Evolutionary conservation across 164 flowering plant species (phyloP).

Genomic region (Magnolia sinica): DNA sequence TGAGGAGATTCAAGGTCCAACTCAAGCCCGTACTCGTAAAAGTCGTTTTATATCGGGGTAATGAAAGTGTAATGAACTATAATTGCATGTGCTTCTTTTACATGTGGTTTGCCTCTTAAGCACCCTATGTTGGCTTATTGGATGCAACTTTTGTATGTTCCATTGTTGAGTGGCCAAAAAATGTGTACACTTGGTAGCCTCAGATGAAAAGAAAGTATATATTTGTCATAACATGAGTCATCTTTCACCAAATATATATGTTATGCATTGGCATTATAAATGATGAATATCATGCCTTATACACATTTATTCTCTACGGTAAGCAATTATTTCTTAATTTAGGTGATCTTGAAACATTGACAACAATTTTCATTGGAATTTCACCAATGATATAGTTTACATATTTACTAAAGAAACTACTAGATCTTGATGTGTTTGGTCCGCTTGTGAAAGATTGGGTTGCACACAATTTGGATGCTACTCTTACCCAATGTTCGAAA

Average conservation of each 20-base stretch:
- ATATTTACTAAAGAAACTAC: too few species aligned
- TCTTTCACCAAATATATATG: not conserved
- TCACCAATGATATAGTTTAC: too few species aligned
- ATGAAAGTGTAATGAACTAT: slow-evolving; percentile 6
- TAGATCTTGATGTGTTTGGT: too few species aligned
- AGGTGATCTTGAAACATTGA: too few species aligned
- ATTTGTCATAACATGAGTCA: not conserved
- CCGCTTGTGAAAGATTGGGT: too few species aligned
- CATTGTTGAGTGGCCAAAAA: not conserved
- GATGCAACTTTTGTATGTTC: not conserved
- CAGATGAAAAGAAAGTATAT: not conserved
- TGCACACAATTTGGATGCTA: too few species aligned
- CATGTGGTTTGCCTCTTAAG: not conserved
- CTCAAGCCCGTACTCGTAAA: slow-evolving; percentile 93
- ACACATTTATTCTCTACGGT: too few species aligned
- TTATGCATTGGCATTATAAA: too few species aligned
- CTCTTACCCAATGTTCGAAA: too few species aligned
- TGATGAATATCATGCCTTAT: too few species aligned
- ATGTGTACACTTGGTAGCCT: not conserved
- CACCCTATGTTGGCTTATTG: not conserved
- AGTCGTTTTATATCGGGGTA: slow-evolving; percentile 99
- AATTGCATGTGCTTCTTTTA: not conserved
- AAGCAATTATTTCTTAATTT: too few species aligned
- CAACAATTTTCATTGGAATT: too few species aligned
- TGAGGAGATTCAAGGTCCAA: slow-evolving; percentile 98